Evolutionary conservation across 1,284 basidiomycete genomes (phyloP), one percentile per base, ranked within the genome.

Genomic region (Heterobasidion irregulare): DNA sequence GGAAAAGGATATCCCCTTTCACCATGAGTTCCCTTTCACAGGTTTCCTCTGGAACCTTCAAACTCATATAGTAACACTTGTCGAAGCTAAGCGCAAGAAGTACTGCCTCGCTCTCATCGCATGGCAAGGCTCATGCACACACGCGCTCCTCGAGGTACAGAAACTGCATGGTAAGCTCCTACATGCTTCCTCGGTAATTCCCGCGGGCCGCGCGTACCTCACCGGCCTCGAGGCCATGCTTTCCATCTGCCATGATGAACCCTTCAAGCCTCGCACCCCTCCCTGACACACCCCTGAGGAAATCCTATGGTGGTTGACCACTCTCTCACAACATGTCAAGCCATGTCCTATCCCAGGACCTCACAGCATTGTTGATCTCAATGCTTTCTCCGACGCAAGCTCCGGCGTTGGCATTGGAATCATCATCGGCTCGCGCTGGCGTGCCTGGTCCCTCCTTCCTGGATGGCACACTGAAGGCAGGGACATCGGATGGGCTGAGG

Each of bases 361-460:
- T n/a, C 26, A n/a, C 32, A 15, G 10, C 10, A 36, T 75, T 53
- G 3, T 59, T 8, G 66, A 74, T 54, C 10, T 60, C 16, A 9
- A 48, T 0, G 72, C 72, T 0, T 78, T 61, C 64, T 77, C 72
- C 0, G 74, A 77, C 62, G 74, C 75, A 7, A 76, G 75, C 65
- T 72, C 70, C 1, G 61, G 61, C 0, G 56, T 65, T n/a, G 75
- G 73, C 2, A 52, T 77, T 59, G 66, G 66, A 34, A 63, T 78
- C 60, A 50, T 66, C 63, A 62, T 76, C 61, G 43, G 63, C 18
- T 41, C 57, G 54, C 59, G 43, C 35, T 76, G 68, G 75, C 60
- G 65, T 47, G 69, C 69, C 44, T 74, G 71, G 71, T 36, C 59
- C 1, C 66, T 75, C 45, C 46, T 67, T 7, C 64, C 65, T 15